These are phyloP conservation scores for Geranium incanum DNA, from an alignment of 441 rosid species.

Conservation along the genomic window DNA sequence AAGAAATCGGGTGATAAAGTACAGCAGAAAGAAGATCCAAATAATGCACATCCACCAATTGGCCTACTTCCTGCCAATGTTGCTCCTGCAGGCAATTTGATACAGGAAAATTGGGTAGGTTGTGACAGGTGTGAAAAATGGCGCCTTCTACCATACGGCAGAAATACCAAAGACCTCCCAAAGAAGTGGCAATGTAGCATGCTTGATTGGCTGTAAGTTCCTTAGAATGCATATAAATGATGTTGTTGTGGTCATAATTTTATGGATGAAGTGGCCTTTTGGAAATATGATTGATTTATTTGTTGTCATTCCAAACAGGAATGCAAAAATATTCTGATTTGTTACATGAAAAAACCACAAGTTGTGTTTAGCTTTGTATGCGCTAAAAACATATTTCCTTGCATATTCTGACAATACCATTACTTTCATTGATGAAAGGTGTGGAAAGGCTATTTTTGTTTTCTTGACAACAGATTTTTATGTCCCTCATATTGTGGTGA, in stretches of 20 bases:
- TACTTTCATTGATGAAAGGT: background rate
- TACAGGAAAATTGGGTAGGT: slow-evolving; percentile 48
- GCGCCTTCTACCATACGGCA: slow-evolving; percentile 62
- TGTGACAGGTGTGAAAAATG: slow-evolving; percentile 64
- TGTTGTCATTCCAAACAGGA: background rate
- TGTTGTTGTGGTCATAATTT: background rate
- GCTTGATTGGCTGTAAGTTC: slow-evolving; percentile 81
- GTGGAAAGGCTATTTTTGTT: slow-evolving; percentile 19
- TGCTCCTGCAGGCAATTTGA: slow-evolving; percentile 20
- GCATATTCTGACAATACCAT: slow-evolving; percentile 12
- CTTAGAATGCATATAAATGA: background rate
- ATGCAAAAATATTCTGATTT: background rate
- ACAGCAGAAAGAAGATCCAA: background rate
- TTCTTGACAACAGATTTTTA: slow-evolving; percentile 23
- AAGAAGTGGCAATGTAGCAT: slow-evolving; percentile 70
- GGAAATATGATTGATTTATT: background rate
- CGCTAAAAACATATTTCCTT: background rate
- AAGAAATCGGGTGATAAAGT: slow-evolving; percentile 7
- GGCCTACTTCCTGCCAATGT: slow-evolving; percentile 16
- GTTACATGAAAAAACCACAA: background rate
- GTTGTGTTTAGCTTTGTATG: background rate
- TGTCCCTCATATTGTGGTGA: background rate
- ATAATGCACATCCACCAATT: slow-evolving; percentile 5
- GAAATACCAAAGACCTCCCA: slow-evolving; percentile 46
- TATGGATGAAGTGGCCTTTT: background rate